These are phyloP conservation scores for Secale cereale DNA, from an alignment of 176 grass and related monocot species.

Conservation along the genomic window DNA sequence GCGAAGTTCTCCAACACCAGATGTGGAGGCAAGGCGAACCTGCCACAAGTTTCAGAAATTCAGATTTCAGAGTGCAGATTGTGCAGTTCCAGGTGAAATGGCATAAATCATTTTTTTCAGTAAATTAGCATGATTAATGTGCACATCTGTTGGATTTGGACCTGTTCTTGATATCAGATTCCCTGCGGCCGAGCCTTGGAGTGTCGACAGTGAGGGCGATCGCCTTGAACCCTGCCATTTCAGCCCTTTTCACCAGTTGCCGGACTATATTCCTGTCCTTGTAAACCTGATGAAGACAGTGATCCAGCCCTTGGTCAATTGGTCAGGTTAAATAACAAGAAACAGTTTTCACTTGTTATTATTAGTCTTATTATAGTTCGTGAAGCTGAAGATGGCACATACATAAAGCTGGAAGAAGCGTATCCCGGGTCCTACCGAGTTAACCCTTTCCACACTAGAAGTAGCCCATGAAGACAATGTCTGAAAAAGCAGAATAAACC, in stretches of 20 bases:
- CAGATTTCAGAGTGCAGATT: not conserved
- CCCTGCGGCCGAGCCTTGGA: conserved; percentile 77
- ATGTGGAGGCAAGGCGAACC: conserved; percentile 74
- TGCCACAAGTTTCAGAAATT: conserved; percentile 9
- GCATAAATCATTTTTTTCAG: not conserved
- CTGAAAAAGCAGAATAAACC: conserved; percentile 37
- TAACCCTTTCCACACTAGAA: conserved; percentile 83
- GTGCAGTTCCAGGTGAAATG: not conserved
- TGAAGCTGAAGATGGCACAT: conserved; percentile 9
- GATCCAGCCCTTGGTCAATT: not conserved
- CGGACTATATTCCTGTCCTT: conserved; percentile 83
- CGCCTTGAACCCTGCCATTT: conserved; percentile 90
- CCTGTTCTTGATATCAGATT: conserved; percentile 97
- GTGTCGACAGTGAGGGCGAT: conserved; percentile 90
- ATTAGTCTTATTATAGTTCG: not conserved
- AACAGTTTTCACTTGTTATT: not conserved
- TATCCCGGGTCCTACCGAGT: conserved; percentile 78
- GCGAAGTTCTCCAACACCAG: conserved; percentile 84
- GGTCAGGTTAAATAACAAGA: not conserved
- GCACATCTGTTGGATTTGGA: conserved; percentile 5
- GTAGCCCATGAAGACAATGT: conserved; percentile 91
- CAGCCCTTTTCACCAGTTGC: conserved; percentile 77
- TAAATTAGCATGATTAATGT: not conserved
- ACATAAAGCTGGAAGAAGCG: conserved; percentile 99
- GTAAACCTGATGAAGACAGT: conserved; percentile 53